Evolutionary conservation across 306 rosid species (phyloP), one percentile per base, ranked within the genome.

Genomic region (Vigna reflexopilosa): DNA sequence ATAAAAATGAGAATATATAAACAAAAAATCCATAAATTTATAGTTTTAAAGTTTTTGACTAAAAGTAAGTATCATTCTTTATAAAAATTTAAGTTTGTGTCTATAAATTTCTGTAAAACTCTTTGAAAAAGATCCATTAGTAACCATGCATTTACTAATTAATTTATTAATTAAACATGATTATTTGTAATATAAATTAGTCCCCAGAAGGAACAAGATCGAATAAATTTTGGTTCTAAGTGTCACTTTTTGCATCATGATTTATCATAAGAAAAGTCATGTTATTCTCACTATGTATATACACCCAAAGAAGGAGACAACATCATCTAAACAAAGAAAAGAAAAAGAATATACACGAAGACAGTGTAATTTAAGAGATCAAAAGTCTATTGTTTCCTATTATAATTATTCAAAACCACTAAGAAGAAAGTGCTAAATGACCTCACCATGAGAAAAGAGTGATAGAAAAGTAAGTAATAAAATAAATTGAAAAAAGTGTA

Each of bases 271-370:
- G 85, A 77, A 85, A 83, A 57, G 11, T 70, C 57, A 22, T 38
- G 32, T 20, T 75, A 72, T 77, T 77, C 72, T 67, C 52, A 55
- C 13, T 32, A 75, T 67, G 72, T 76, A 22, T 66, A 71, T 77
- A 82, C 76, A 82, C 76, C 80, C 77, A 51, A 79, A 84, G 85
- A 75, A 80, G 85, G 87, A 80, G 91, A 84, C 90, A 83, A 28
- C 76, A 89, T 86, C 76, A 84, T 86, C 48, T 42, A 72, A 76
- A 28, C 28, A 71, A 76, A 80, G 70, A 65, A 58, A 72, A 42
- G 40, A 67, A 10, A 26, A 9, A 40, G 11, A 40, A 40, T 7
- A 6, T 44, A 50, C 51, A 54, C 7, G 58, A 75, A 77, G 38
- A 62, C 32, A 50, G 70, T 72, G 79, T 62, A 82, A 76, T 32